Evolutionary conservation across 371 early-diverging fungal genomes (phyloP).

Genomic region (Sporodiniella umbellata): DNA sequence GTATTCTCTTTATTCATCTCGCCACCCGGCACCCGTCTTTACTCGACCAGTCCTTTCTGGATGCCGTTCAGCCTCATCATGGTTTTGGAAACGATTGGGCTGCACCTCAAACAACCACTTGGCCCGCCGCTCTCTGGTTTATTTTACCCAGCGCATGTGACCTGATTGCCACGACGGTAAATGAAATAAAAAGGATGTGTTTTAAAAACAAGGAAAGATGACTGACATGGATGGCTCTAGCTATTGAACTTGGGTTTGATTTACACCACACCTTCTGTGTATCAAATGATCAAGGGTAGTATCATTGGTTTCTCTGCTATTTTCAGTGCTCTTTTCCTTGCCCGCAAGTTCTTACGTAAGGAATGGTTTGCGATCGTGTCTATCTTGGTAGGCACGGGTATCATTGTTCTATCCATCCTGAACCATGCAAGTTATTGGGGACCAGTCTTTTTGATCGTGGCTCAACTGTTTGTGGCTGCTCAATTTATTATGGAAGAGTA

Average conservation of each 20-base stretch:
- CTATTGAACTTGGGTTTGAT: constrained; percentile 41
- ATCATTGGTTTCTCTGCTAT: constrained; percentile 49
- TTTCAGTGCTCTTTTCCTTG: constrained; percentile 34
- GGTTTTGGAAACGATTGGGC: constrained; percentile 20
- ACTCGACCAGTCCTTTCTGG: constrained; percentile 31
- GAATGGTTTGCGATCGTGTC: constrained; percentile 34
- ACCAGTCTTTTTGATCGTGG: constrained; percentile 27
- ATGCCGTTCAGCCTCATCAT: constrained; percentile 32
- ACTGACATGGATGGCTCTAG: constrained; percentile 13
- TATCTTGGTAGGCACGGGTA: constrained; percentile 29
- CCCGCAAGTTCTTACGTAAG: constrained; percentile 34
- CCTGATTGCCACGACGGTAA: constrained; percentile 43
- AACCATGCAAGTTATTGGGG: constrained; percentile 19
- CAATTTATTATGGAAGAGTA: constrained; percentile 47
- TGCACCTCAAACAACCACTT: constrained; percentile 25
- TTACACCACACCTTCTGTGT: constrained; percentile 43
- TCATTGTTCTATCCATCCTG: constrained; percentile 14
- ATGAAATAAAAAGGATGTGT: neutral
- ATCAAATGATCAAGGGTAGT: constrained; percentile 45
- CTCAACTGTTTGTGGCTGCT: constrained; percentile 40
- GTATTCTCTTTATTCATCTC: constrained; percentile 38
- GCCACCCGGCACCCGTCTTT: constrained; percentile 31
- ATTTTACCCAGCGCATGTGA: constrained; percentile 44
- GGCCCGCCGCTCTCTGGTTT: constrained; percentile 32
- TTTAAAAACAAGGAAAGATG: neutral